Evolutionary conservation across 164 flowering plant genomes (phyloP).

Genomic region (Amborella trichopoda): DNA sequence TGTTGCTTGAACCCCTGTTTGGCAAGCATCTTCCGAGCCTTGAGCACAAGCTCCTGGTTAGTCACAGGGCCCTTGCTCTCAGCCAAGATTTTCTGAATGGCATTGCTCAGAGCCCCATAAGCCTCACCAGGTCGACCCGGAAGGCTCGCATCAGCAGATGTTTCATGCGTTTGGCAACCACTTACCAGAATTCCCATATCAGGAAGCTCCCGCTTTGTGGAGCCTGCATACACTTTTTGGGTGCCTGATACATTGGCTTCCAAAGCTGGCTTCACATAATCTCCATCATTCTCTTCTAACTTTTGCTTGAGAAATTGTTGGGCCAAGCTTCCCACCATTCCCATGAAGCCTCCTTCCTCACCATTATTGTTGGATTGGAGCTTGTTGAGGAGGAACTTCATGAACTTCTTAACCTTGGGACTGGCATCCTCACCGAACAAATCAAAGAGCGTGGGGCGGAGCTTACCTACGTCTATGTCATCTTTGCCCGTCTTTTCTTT

Average conservation of each 20-base stretch:
- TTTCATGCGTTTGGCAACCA: conserved; percentile 87
- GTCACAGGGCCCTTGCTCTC: conserved; percentile 40
- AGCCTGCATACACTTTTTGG: conserved; percentile 72
- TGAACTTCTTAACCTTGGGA: conserved; percentile 95
- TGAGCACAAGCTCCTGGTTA: conserved; percentile 54
- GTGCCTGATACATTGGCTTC: conserved; percentile 50
- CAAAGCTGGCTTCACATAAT: conserved; percentile 64
- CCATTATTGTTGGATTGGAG: conserved; percentile 32
- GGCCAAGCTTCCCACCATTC: conserved; percentile 63
- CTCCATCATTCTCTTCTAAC: conserved; percentile 55
- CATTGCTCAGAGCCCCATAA: conserved; percentile 96
- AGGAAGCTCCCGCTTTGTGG: conserved; percentile 39
- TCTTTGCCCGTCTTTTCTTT: conserved; percentile 91
- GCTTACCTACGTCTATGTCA: conserved; percentile 84
- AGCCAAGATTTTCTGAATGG: conserved; percentile 66
- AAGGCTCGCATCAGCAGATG: conserved; percentile 87
- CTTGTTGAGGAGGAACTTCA: conserved; percentile 60
- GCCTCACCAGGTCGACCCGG: conserved; percentile 39
- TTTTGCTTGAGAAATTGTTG: conserved; percentile 72
- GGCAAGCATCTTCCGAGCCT: conserved; percentile 60
- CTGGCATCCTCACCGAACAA: conserved; percentile 83
- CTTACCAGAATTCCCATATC: conserved; percentile 59
- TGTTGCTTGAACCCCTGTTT: conserved; percentile 74
- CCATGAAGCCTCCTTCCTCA: conserved; percentile 41
- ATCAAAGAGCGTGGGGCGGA: conserved; percentile 74